phyloP scores from a whole-genome alignment of 129 eudicot species.

The Silybum marianum region DNA sequence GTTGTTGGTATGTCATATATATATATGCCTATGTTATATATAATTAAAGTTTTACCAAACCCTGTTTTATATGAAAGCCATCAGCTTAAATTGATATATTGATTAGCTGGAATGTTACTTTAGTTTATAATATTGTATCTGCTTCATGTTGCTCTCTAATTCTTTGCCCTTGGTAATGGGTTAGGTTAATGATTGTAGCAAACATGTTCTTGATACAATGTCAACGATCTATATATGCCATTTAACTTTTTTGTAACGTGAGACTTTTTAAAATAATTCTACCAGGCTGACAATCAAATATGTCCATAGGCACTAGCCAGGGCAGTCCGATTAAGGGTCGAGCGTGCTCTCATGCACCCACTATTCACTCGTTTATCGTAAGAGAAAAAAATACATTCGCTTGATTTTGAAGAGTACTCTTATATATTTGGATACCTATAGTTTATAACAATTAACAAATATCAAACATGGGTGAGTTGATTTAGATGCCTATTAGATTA shows the following conservation, averaged over 20 bases:
- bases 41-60: background rate
- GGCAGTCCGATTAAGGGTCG: too few species aligned
- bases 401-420: too few species aligned
- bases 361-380: too few species aligned
- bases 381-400: too few species aligned
- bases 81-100: background rate
- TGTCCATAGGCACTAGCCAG: too few species aligned
- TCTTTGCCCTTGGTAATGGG: slow-evolving; percentile 5
- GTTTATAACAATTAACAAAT: too few species aligned
- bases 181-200: slow-evolving; percentile 16
- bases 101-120: background rate
- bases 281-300: too few species aligned
- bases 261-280: too few species aligned
- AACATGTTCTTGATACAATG: slow-evolving; percentile 19
- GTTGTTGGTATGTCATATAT: background rate
- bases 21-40: background rate
- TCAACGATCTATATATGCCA: slow-evolving; percentile 3
- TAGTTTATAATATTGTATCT: background rate
- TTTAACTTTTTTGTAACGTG: background rate
- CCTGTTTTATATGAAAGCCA: slow-evolving; percentile 1
- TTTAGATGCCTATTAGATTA: too few species aligned
- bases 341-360: too few species aligned
- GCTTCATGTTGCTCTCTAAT: background rate
- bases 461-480: too few species aligned
- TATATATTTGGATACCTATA: too few species aligned